phyloP scores from a whole-genome alignment of 106 monocot genomes.

The Agapanthus africanus region DNA sequence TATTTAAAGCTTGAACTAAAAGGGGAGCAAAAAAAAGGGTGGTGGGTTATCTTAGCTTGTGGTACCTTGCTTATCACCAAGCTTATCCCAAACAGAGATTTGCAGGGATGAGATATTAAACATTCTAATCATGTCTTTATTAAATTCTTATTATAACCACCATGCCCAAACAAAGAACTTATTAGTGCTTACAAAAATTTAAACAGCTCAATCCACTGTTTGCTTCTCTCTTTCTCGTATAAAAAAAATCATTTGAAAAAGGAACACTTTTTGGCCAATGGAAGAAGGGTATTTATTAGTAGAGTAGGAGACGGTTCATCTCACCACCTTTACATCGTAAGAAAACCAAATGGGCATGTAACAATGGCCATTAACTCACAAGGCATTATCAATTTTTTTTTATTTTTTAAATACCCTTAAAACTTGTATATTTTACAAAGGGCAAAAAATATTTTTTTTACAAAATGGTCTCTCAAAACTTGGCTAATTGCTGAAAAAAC shows the following conservation, averaged over 20 bases:
- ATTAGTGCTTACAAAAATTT: too few species aligned
- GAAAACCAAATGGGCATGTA: too few species aligned
- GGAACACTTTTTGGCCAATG: neutral
- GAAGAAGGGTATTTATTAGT: neutral
- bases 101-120: conserved; percentile 12
- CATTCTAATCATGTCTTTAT: conserved; percentile 1
- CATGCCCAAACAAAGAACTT: conserved; percentile 3
- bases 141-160: neutral
- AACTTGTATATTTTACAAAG: too few species aligned
- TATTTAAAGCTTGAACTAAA: neutral
- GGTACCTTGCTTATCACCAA: conserved; percentile 40
- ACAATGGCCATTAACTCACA: too few species aligned
- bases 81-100: conserved; percentile 37
- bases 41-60: neutral
- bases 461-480: too few species aligned
- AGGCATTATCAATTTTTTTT: too few species aligned
- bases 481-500: too few species aligned
- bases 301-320: neutral
- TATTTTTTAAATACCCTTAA: too few species aligned
- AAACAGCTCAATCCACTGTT: too few species aligned
- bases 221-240: neutral
- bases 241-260: neutral
- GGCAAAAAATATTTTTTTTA: too few species aligned
- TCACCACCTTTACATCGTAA: neutral
- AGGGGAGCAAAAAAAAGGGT: neutral